Percentiles rank a stretch among this genome's conserved stretches.
Evolutionary conservation across 208 protist genomes (phyloP).

Genomic region (Phytomonas sp.): DNA sequence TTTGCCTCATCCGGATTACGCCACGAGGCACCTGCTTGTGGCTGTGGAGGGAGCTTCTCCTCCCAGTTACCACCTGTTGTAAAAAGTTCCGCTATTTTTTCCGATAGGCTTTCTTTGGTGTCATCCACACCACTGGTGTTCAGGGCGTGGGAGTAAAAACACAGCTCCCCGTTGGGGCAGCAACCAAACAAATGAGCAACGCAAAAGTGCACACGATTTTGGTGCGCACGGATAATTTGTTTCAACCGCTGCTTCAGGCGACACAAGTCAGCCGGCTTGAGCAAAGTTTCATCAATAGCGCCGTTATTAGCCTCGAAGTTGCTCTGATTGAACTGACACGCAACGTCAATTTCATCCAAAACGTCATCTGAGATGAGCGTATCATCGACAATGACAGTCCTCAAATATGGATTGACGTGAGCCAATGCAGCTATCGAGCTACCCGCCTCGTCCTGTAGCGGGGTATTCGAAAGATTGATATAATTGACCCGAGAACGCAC

Average conservation of each 20-base stretch:
- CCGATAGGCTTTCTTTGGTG: constrained; percentile 19
- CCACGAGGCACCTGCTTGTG: constrained; percentile 75
- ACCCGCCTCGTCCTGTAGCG: constrained; percentile 76
- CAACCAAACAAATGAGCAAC: constrained; percentile 64
- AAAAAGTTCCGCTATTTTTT: constrained; percentile 75
- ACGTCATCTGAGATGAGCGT: constrained; percentile 82
- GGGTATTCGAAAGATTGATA: constrained; percentile 80
- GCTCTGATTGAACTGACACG: constrained; percentile 87
- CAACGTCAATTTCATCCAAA: constrained; percentile 85
- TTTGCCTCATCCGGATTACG: constrained; percentile 49
- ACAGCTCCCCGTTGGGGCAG: constrained; percentile 72
- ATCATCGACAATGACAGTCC: constrained; percentile 80
- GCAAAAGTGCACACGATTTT: constrained; percentile 56
- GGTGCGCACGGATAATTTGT: constrained; percentile 40
- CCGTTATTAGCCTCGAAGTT: constrained; percentile 65
- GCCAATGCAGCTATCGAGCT: constrained; percentile 71
- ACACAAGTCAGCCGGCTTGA: constrained; percentile 33
- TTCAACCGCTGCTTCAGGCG: constrained; percentile 66
- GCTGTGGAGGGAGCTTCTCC: constrained; percentile 46
- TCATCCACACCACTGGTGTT: constrained; percentile 31
- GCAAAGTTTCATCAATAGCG: constrained; percentile 35
- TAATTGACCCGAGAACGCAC: constrained; percentile 69
- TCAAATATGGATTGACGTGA: constrained; percentile 74
- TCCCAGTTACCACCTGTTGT: constrained; percentile 57
- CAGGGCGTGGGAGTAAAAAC: constrained; percentile 65